Percentiles rank a stretch among this genome's conserved stretches.
Evolutionary conservation across 2,329 filamentous ascomycete genomes (phyloP).

Genomic region (Cladobotryum mycophilum): DNA sequence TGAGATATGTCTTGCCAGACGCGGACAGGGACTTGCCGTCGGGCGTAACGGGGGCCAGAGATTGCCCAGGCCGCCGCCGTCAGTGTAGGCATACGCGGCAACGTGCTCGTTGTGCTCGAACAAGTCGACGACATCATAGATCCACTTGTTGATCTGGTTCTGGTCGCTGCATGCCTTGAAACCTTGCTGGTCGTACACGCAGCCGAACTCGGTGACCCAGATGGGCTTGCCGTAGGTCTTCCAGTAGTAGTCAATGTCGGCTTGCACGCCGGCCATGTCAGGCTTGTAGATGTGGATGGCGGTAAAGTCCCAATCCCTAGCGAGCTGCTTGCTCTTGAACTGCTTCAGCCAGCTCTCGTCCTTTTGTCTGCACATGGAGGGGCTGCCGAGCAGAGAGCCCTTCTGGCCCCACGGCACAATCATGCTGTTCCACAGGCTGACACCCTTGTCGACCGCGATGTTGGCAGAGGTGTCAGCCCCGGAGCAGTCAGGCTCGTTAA

Average conservation of each 20-base stretch:
- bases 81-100: constrained; percentile 14
- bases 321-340: constrained; percentile 8
- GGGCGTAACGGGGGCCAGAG: constrained; percentile 10
- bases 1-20: constrained; percentile 14
- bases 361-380: constrained; percentile 54
- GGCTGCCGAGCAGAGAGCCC: constrained; percentile 44
- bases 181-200: constrained; percentile 12
- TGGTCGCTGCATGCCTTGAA: constrained; percentile 13
- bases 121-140: constrained; percentile 12
- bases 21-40: constrained; percentile 11
- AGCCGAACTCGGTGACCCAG: constrained; percentile 14
- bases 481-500: constrained; percentile 14
- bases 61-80: constrained; percentile 11
- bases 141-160: constrained; percentile 13
- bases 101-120: constrained; percentile 14
- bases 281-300: constrained; percentile 14
- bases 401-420: constrained; percentile 63
- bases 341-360: constrained; percentile 15
- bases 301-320: constrained; percentile 13
- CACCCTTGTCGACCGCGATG: constrained; percentile 27
- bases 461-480: constrained; percentile 12
- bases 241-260: constrained; percentile 15
- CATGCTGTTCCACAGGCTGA: constrained; percentile 45
- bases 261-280: constrained; percentile 13
- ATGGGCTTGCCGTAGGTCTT: constrained; percentile 15